Conservation (phyloP, 2,329 filamentous ascomycete genomes). For the Tetracladium maxilliforme region DNA sequence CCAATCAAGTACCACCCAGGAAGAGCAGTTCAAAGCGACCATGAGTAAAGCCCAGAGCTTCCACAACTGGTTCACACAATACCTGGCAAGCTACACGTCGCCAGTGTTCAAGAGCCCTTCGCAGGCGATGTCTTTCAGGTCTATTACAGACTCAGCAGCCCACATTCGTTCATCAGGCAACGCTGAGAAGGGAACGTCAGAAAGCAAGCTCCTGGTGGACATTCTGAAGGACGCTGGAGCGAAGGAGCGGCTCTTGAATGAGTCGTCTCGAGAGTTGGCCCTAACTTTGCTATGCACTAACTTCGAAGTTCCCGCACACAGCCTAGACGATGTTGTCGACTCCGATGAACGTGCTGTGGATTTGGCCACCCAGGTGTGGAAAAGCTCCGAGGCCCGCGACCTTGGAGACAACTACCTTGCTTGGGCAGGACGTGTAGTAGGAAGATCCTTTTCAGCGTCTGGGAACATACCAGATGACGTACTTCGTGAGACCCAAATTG, state of each 20-base stretch:
- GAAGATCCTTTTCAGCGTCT: constrained; percentile 66
- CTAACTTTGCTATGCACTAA: constrained; percentile 59
- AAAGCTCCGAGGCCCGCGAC: constrained; percentile 51
- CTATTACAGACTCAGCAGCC: constrained; percentile 55
- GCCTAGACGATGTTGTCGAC: constrained; percentile 51
- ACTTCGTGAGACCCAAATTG: constrained; percentile 36
- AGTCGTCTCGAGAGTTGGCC: constrained; percentile 54
- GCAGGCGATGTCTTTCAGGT: constrained; percentile 42
- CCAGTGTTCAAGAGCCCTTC: constrained; percentile 29
- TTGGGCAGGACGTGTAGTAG: constrained; percentile 78
- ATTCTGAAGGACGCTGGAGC: constrained; percentile 61
- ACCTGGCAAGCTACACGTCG: constrained; percentile 49
- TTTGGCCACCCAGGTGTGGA: constrained; percentile 57
- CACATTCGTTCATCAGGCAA: constrained; percentile 54
- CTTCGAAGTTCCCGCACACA: constrained; percentile 47
- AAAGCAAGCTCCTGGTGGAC: constrained; percentile 59
- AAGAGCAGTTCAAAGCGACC: constrained; percentile 66
- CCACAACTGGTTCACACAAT: constrained; percentile 62
- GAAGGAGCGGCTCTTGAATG: constrained; percentile 49
- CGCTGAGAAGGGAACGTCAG: constrained; percentile 53
- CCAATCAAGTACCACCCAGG: constrained; percentile 70
- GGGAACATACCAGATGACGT: constrained; percentile 50
- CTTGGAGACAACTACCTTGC: constrained; percentile 56
- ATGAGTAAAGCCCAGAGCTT: constrained; percentile 64
- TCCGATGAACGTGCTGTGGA: constrained; percentile 47